phyloP scores from a whole-genome alignment of 768 basidiomycete species.

The Tulasnella sp. region DNA sequence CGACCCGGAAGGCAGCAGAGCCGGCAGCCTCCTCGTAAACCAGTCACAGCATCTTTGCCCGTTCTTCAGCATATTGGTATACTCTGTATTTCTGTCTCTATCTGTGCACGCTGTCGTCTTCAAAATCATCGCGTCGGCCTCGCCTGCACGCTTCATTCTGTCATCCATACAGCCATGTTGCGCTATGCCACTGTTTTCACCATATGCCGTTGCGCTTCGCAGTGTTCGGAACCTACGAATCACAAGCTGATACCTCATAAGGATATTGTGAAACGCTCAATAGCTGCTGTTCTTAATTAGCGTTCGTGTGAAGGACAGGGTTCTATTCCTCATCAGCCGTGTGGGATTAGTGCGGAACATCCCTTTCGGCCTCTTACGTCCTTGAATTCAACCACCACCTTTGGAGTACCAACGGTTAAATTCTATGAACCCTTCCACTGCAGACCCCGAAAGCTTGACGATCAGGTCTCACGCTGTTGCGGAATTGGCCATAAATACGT shows the following conservation, averaged over 20 bases:
- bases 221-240: not conserved
- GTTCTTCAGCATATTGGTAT: not conserved
- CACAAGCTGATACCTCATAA: too few relatives aligned
- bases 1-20: constrained; percentile 10
- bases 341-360: not conserved
- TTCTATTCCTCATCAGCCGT: not conserved
- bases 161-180: not conserved
- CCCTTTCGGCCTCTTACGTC: not conserved
- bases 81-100: not conserved
- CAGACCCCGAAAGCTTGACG: not conserved
- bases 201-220: not conserved
- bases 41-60: not conserved
- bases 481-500: not conserved
- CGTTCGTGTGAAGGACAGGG: not conserved
- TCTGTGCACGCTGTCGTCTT: not conserved
- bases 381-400: not conserved
- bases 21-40: not conserved
- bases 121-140: not conserved
- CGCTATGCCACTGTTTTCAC: not conserved
- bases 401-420: not conserved
- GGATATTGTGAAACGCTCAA: too few relatives aligned
- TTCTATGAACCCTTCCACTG: not conserved
- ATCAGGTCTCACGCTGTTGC: not conserved
- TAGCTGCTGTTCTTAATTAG: too few relatives aligned
- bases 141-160: not conserved